Base-by-base conservation (phyloP, 805 yeast genomes). In the Myxozyma nipponensis region DNA sequence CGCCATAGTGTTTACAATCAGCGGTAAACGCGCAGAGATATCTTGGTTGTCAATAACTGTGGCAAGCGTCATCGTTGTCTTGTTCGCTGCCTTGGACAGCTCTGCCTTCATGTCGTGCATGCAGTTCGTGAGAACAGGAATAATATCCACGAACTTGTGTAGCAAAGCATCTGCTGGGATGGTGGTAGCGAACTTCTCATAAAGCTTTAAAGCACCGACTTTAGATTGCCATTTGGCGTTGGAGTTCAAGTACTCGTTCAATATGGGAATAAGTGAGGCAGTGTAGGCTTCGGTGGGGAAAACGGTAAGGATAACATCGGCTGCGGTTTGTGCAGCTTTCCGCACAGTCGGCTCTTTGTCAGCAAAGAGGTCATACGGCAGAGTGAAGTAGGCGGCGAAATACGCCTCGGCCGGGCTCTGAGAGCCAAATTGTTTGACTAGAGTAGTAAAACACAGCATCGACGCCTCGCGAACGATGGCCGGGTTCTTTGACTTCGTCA, bases 101-200 rank as follows among this genome's bases (percentile, higher is more conserved):
- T 91, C 98, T 1, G 97, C 96, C 74, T 91, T 91, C 78, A 93
- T 88, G 68, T 91, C 98, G 50, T 95, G 91, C 58, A 96, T 80
- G 72, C 83, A 78, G 69, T 87, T 95, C 30, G 95, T 87, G 63
- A 91, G 76, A 7, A 85, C 77, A 35, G 98, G 98, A 30, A 91
- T 80, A 3, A 87, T 78, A 49, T 77, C 78, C 54, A 82, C 81
- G 69, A 91, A 91, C 60, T 83, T 81, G 65, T 83, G 67, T 70
- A 91, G 96, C 60, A 91, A 73, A 62, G 86, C 76, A 71, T 93
- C 98, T 36, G 84, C 79, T 50, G 96, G 93, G 39, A 84, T 81
- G 44, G 85, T 88, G 55, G 79, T 87, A 52, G 85, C 75, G 49
- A 90, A 76, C 65, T 76, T 81, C 66, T 89, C 95, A 49, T 90